Conservation (phyloP, 345 rosid species). For the Ceriops tagal region DNA sequence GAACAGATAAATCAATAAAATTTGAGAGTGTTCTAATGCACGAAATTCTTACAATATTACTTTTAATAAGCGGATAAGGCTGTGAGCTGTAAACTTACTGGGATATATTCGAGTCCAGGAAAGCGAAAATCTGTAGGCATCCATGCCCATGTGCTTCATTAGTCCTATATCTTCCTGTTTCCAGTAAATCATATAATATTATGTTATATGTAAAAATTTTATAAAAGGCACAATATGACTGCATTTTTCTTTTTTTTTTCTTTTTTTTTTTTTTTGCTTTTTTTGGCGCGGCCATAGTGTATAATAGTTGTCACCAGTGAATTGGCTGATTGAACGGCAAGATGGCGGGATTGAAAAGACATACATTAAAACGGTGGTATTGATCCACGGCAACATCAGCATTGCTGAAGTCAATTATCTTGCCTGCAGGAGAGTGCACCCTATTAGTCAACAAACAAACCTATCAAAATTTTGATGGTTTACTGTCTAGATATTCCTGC, state of each 20-base stretch:
- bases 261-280: too few relatives aligned
- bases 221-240: too few relatives aligned
- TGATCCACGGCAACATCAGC: slow-evolving; percentile 94
- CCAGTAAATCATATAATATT: not conserved
- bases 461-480: not conserved
- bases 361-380: slow-evolving; percentile 74
- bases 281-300: too few relatives aligned
- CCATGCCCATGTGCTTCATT: slow-evolving; percentile 96
- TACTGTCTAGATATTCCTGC: too few relatives aligned
- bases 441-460: not conserved
- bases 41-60: too few relatives aligned
- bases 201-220: too few relatives aligned
- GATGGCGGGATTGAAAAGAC: not conserved
- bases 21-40: too few relatives aligned
- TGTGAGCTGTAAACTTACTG: slow-evolving; percentile 32
- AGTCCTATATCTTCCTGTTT: slow-evolving; percentile 81
- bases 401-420: slow-evolving; percentile 57
- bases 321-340: not conserved
- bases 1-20: not conserved
- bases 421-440: slow-evolving; percentile 39
- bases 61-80: too few relatives aligned
- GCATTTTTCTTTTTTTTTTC: too few relatives aligned
- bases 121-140: slow-evolving; percentile 83
- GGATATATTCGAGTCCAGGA: slow-evolving; percentile 95
- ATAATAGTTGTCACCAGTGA: too few relatives aligned